Evolutionary conservation across 1,139 yeast genomes (phyloP), one percentile per base, ranked within the genome.

Genomic region (Eremothecium coryli): DNA sequence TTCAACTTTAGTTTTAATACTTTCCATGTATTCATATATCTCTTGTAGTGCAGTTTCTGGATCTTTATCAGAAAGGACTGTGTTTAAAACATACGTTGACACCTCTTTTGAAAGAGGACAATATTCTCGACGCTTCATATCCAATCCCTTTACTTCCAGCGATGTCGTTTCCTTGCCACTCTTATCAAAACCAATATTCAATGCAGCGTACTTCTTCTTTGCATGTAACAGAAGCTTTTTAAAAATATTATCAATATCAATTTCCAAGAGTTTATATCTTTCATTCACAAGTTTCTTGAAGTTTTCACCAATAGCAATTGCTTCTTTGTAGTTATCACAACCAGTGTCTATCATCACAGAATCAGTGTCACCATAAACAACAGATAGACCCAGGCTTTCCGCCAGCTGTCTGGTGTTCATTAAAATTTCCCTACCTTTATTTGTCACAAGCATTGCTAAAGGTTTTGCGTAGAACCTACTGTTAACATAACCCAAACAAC

Each of bases 261-360:
- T 85, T 55, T 93, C 99, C 52, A 93, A 68, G 44, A 84, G 64
- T 49, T 73, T 72, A 60, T 93, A 93, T 37, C 94, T 71, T 51
- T 86, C 94, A 58, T 93, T 93, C 37, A 93, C 97, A 42, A 76
- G 71, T 33, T 68, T 58, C 58, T 90, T 90, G 63, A 93, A 88
- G 37, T 79, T 80, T 33, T 79, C 77, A 30, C 97, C 99, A 45
- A 86, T 79, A 49, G 71, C 71, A 29, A 84, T 60, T 0, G 98
- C 95, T 30, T 82, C 95, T 22, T 63, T 60, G 52, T 71, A 81
- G 26, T 64, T 69, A 38, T 70, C 73, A 29, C 75, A 80, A 29
- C 88, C 88, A 2, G 97, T 86, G 58, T 90, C 94, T 54, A 93
- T 86, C 99, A 93, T 93, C 36, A 93, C 97, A 23, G 98, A 93